Percentiles rank a stretch among this genome's conserved stretches.
Conservation (phyloP, 176 grass and related monocot species). For the Cymbopogon citratus region DNA sequence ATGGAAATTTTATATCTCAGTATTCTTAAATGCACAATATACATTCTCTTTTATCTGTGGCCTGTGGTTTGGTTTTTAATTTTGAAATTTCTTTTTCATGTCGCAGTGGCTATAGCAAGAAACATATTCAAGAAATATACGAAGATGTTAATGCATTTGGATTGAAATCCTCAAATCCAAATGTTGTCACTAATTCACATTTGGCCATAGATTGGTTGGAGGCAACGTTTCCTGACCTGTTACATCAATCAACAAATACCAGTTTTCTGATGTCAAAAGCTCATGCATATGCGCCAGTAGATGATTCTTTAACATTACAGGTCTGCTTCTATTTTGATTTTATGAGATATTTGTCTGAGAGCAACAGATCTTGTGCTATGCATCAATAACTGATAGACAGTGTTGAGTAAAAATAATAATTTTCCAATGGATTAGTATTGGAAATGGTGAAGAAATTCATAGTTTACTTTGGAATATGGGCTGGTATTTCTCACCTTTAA, state of each 20-base stretch:
- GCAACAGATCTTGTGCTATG: neutral
- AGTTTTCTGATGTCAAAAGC: slow-evolving; percentile 52
- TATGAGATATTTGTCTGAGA: slow-evolving; percentile 10
- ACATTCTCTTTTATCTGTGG: neutral
- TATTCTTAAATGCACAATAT: neutral
- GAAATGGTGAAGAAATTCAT: slow-evolving; percentile 2
- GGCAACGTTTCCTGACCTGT: slow-evolving; percentile 82
- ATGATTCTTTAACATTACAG: slow-evolving; percentile 88
- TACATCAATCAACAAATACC: slow-evolving; percentile 45
- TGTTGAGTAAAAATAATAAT: neutral
- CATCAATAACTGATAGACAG: neutral
- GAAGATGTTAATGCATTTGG: slow-evolving; percentile 80
- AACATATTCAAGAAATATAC: slow-evolving; percentile 77
- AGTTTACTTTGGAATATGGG: neutral
- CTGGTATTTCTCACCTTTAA: neutral
- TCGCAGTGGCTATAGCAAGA: slow-evolving; percentile 62
- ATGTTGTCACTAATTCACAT: slow-evolving; percentile 63
- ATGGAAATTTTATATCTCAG: neutral
- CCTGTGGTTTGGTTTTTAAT: neutral
- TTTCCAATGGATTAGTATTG: neutral
- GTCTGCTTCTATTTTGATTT: slow-evolving; percentile 33
- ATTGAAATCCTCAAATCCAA: slow-evolving; percentile 63
- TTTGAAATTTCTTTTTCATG: slow-evolving; percentile 12
- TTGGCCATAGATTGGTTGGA: slow-evolving; percentile 88
- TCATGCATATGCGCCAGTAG: slow-evolving; percentile 68